Evolutionary conservation across 2,329 filamentous ascomycete species (phyloP).

Genomic region (Aspergillus eucalypticola): DNA sequence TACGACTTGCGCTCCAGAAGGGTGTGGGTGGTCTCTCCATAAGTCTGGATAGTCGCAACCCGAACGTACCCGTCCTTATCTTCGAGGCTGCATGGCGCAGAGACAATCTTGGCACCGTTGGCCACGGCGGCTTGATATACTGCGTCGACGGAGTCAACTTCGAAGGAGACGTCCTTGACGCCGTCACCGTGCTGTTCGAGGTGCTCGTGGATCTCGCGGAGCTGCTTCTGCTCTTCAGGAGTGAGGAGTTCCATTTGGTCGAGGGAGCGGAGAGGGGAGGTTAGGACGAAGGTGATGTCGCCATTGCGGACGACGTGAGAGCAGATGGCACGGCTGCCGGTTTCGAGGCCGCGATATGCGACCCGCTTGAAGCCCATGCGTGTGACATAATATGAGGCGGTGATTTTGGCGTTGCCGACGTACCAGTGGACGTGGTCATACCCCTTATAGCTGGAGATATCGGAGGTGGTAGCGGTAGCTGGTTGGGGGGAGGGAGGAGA

Average conservation of each 20-base stretch:
- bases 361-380: constrained; percentile 83
- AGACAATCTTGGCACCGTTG: constrained; percentile 44
- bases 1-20: constrained; percentile 75
- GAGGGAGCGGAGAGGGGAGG: constrained; percentile 56
- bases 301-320: constrained; percentile 67
- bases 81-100: constrained; percentile 57
- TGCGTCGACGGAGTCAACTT: constrained; percentile 82
- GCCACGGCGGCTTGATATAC: constrained; percentile 74
- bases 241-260: constrained; percentile 61
- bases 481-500: constrained; percentile 23
- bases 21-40: constrained; percentile 94
- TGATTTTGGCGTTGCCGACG: constrained; percentile 95
- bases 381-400: constrained; percentile 81
- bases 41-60: constrained; percentile 81
- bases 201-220: constrained; percentile 77
- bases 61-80: constrained; percentile 67
- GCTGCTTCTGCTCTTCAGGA: constrained; percentile 61
- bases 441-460: constrained; percentile 60
- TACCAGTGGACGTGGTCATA: constrained; percentile 97
- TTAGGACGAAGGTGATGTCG: constrained; percentile 46
- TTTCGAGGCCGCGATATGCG: constrained; percentile 86
- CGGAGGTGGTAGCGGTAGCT: constrained; percentile 19
- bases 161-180: constrained; percentile 93
- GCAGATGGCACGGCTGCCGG: constrained; percentile 75
- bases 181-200: constrained; percentile 87